A percentile compares a stretch with the other conserved stretches of the same genome.
phyloP scores from a whole-genome alignment of 2,329 filamentous ascomycete species.

The Hymenoscyphus occultus region DNA sequence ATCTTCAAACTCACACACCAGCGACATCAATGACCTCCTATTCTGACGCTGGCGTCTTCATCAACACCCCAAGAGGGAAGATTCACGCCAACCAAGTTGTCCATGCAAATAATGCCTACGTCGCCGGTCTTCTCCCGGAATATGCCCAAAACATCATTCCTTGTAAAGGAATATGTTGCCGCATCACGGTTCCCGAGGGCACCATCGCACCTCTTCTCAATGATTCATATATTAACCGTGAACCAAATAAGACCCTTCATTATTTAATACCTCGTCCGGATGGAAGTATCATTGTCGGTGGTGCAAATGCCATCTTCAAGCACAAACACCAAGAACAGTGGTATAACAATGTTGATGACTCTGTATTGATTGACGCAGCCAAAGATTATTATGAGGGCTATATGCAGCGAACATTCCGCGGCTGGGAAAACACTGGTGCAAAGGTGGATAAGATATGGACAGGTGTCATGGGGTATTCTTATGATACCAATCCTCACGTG shows the following conservation, averaged over 20 bases:
- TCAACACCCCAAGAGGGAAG: constrained; percentile 53
- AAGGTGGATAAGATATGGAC: constrained; percentile 34
- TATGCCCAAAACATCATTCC: constrained; percentile 56
- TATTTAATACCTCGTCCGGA: constrained; percentile 34
- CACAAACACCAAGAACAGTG: constrained; percentile 37
- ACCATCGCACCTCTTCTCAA: not conserved
- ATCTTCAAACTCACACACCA: constrained; percentile 51
- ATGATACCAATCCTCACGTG: constrained; percentile 44
- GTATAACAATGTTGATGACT: constrained; percentile 47
- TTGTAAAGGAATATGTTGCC: constrained; percentile 38
- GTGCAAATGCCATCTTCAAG: constrained; percentile 39
- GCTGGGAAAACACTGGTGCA: constrained; percentile 46
- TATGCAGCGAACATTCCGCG: constrained; percentile 47
- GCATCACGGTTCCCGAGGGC: constrained; percentile 21
- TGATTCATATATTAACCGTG: constrained; percentile 11
- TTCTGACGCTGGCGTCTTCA: constrained; percentile 26
- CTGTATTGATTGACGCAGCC: constrained; percentile 42
- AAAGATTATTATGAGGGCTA: constrained; percentile 46
- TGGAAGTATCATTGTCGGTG: constrained; percentile 40
- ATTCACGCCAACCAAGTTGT: constrained; percentile 54
- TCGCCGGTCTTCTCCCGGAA: constrained; percentile 48
- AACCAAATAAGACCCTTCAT: constrained; percentile 57
- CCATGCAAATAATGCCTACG: constrained; percentile 67
- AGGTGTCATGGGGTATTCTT: constrained; percentile 42
- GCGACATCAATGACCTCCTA: constrained; percentile 33